These are phyloP conservation scores for Saxispiralis lemnorum DNA, from an alignment of 495 filamentous ascomycete species.

Conservation along the genomic window DNA sequence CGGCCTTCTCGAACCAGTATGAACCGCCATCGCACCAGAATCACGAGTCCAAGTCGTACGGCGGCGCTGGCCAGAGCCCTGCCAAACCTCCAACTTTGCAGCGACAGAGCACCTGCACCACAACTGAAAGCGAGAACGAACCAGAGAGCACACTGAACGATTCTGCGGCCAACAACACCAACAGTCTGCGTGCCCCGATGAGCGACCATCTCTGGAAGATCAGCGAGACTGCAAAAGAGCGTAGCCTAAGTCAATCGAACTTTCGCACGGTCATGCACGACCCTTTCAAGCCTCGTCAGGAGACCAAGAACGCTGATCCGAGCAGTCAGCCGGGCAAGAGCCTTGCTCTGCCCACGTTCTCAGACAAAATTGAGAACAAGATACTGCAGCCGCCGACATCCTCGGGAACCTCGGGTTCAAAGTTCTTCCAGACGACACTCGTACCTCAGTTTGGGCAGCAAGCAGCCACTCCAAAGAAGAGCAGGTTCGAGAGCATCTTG, in stretches of 20 bases:
- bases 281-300: constrained; percentile 2
- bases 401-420: background rate
- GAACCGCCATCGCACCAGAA: background rate
- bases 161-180: background rate
- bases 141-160: background rate
- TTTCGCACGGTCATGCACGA: constrained; percentile 14
- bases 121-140: background rate
- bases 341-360: background rate
- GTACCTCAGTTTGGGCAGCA: background rate
- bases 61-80: too few species aligned
- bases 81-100: too few species aligned
- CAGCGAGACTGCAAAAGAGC: constrained; percentile 13
- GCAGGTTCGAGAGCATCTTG: background rate
- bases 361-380: background rate
- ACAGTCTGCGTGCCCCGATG: constrained; percentile 1
- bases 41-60: too few species aligned
- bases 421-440: background rate
- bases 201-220: constrained; percentile 11
- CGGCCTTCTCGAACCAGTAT: too few species aligned
- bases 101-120: background rate
- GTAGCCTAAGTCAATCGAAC: constrained; percentile 12
- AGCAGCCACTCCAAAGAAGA: too few species aligned
- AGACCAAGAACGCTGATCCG: too few species aligned
- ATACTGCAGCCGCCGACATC: background rate
- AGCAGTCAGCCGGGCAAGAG: too few species aligned